These are phyloP conservation scores for Plasmodium reichenowi DNA, from an alignment of 169 alveolate genomes.

Conservation along the genomic window DNA sequence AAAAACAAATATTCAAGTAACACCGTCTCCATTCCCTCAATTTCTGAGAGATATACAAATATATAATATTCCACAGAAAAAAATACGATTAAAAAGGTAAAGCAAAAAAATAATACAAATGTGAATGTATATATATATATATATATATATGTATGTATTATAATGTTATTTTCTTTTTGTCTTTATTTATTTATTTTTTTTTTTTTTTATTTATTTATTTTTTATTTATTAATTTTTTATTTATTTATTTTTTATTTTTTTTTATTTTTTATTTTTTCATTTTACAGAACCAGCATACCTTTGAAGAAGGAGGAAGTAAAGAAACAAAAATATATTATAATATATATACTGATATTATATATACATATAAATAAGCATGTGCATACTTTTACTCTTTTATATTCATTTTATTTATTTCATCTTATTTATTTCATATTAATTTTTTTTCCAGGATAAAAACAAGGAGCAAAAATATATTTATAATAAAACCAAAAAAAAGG, in stretches of 20 bases:
- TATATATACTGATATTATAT: not conserved
- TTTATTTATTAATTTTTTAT: not conserved
- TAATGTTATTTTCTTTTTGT: too few species aligned
- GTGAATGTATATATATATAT: too few species aligned
- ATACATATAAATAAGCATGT: too few species aligned
- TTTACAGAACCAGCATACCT: conserved; percentile 33
- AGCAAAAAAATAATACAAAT: not conserved
- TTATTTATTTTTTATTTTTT: not conserved
- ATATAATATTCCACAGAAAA: conserved; percentile 31
- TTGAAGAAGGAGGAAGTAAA: conserved; percentile 34
- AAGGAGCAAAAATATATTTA: not conserved
- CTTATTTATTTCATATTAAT: not conserved
- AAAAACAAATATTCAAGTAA: conserved; percentile 64
- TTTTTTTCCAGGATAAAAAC: not conserved
- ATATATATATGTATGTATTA: not conserved
- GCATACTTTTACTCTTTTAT: not conserved
- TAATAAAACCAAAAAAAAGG: conserved; percentile 1
- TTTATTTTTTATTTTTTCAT: conserved; percentile 6
- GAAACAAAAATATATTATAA: not conserved
- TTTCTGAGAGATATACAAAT: conserved; percentile 74
- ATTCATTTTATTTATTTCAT: not conserved
- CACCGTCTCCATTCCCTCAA: conserved; percentile 74
- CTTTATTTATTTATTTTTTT: not conserved
- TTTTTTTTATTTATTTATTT: not conserved
- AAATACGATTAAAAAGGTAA: conserved; percentile 65